Conservation (phyloP, 306 rosid genomes). For the Inga laurina region DNA sequence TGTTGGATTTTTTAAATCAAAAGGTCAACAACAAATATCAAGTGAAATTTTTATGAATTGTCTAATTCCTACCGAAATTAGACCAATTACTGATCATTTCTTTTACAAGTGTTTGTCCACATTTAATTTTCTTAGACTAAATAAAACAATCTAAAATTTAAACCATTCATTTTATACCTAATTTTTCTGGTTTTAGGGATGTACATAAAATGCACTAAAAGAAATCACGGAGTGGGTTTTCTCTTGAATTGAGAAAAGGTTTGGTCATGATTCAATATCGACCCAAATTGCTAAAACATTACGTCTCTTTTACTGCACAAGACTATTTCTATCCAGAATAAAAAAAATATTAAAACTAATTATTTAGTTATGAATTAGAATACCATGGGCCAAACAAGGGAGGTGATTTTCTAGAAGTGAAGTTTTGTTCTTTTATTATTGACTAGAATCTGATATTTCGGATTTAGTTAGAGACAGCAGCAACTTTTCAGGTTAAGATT, state of each 20-base stretch:
- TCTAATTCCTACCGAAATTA: not conserved
- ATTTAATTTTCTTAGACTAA: not conserved
- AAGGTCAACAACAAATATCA: not conserved
- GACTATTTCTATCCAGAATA: not conserved
- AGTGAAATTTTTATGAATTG: too few relatives aligned
- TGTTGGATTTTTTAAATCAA: not conserved
- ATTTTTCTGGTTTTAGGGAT: not conserved
- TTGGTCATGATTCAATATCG: not conserved
- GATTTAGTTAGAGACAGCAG: constrained; percentile 20
- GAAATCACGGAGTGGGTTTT: not conserved
- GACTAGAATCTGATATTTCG: not conserved
- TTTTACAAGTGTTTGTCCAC: not conserved
- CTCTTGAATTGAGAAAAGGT: not conserved
- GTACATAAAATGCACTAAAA: not conserved
- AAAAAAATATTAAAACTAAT: not conserved
- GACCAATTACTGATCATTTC: too few relatives aligned
- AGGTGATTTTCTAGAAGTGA: not conserved
- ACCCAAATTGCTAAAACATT: not conserved
- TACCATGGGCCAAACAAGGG: constrained; percentile 20
- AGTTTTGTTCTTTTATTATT: not conserved
- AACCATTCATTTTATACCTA: not conserved
- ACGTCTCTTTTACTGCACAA: not conserved
- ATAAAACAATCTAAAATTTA: not conserved
- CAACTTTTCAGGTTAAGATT: constrained; percentile 20
- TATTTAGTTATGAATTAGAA: not conserved